Percentiles rank a stretch among this genome's conserved stretches.
These are phyloP conservation scores for Dendrobium officinale DNA, from an alignment of 106 monocot species.

Conservation along the genomic window DNA sequence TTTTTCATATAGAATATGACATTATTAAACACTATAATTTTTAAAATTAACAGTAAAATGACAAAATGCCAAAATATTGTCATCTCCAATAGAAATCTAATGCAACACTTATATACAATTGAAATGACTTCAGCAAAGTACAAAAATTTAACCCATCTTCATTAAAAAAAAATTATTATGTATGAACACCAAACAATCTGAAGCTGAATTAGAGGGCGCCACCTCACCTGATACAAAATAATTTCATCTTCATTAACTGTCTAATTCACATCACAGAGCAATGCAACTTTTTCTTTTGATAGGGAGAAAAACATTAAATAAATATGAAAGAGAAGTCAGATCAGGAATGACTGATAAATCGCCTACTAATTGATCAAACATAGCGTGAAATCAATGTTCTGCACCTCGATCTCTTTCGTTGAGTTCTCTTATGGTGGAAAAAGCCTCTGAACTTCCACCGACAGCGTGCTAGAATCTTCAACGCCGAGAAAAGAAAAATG, in stretches of 20 bases:
- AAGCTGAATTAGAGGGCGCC: no score
- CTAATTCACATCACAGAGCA: background rate
- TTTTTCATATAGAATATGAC: no score
- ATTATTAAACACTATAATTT: no score
- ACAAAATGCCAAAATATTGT: background rate
- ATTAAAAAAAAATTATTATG: no score
- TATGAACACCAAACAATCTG: no score
- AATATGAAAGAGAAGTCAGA: background rate
- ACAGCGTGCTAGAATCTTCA: constrained; percentile 76
- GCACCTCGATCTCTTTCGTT: constrained; percentile 79
- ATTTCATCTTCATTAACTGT: background rate
- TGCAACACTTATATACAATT: background rate
- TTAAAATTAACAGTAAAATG: background rate
- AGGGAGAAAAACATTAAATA: background rate
- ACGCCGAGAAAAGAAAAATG: constrained; percentile 2
- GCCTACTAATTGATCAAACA: background rate
- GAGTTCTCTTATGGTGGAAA: constrained; percentile 5
- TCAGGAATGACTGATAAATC: background rate
- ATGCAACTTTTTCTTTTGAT: background rate
- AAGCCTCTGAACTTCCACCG: constrained; percentile 5
- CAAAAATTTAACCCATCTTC: background rate
- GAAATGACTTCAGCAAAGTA: background rate
- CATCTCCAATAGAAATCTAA: background rate
- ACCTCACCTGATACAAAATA: no score
- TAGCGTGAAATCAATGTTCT: background rate